phyloP scores from a whole-genome alignment of 2,329 filamentous ascomycete genomes.

The Zasmidium citrigriseum region DNA sequence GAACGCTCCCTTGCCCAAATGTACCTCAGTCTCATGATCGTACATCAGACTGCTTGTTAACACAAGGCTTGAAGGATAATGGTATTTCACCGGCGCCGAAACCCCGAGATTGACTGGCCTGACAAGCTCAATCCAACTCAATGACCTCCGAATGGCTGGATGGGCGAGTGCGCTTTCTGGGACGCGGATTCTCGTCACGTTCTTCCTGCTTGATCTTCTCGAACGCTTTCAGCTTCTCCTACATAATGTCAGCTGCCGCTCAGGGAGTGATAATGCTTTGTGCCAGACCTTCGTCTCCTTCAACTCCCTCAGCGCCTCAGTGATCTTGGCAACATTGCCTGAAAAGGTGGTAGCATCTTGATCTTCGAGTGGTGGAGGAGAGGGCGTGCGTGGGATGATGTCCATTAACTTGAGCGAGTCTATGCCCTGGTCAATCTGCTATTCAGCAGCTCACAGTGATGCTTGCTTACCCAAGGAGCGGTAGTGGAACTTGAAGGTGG shows the following conservation, averaged over 20 bases:
- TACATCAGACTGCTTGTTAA: no score
- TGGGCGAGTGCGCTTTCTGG: constrained; percentile 15
- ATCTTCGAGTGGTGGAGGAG: constrained; percentile 1
- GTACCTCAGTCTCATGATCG: no score
- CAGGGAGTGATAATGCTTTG: no score
- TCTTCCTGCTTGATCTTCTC: constrained; percentile 20
- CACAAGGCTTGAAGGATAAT: no score
- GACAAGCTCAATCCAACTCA: no score
- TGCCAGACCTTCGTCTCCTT: no score
- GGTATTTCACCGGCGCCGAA: no score
- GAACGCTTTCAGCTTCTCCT: no score
- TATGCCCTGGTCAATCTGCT: not conserved
- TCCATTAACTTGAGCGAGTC: constrained; percentile 13
- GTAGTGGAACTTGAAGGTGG: constrained; percentile 21
- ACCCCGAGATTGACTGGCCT: no score
- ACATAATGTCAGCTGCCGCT: not conserved
- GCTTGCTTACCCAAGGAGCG: constrained; percentile 16
- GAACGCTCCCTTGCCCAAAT: no score
- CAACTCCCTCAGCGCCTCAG: not conserved
- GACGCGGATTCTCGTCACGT: not conserved
- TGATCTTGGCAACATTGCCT: constrained; percentile 10
- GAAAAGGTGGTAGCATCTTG: constrained; percentile 4
- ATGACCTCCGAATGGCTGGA: no score
- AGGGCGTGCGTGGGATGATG: constrained; percentile 13
- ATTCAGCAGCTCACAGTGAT: not conserved